These are phyloP conservation scores for Tulasnella sp. DNA, from an alignment of 768 basidiomycete species.

Conservation along the genomic window DNA sequence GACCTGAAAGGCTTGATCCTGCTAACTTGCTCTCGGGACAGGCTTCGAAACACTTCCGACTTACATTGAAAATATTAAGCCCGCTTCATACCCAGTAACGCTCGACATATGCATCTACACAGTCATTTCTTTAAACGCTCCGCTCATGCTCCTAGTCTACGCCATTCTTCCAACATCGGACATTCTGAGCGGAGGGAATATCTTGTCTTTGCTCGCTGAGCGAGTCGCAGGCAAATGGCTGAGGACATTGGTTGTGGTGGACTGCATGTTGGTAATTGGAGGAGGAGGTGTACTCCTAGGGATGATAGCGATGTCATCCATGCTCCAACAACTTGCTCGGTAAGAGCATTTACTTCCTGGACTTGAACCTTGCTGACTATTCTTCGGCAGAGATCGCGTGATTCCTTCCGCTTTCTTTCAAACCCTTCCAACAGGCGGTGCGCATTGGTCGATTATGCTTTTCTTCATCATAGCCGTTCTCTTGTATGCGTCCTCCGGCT, in stretches of 20 bases:
- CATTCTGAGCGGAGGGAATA: constrained; percentile 42
- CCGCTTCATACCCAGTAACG: constrained; percentile 43
- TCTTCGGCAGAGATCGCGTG: constrained; percentile 35
- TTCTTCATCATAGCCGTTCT: constrained; percentile 40
- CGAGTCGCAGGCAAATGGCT: constrained; percentile 50
- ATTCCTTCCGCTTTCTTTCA: constrained; percentile 43
- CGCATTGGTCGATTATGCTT: constrained; percentile 39
- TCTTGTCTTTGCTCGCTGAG: constrained; percentile 53
- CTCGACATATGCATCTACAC: constrained; percentile 55
- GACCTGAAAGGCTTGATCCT: constrained; percentile 34
- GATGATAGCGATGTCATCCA: constrained; percentile 28
- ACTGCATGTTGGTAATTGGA: constrained; percentile 60
- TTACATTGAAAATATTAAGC: constrained; percentile 50
- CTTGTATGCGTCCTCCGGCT: constrained; percentile 49
- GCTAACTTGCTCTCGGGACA: constrained; percentile 19
- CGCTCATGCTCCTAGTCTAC: constrained; percentile 47
- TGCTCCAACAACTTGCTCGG: constrained; percentile 43
- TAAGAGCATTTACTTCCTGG: constrained; percentile 2
- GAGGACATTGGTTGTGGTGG: constrained; percentile 47
- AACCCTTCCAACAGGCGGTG: constrained; percentile 41
- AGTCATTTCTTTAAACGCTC: constrained; percentile 42
- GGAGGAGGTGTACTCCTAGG: constrained; percentile 57
- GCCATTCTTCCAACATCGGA: constrained; percentile 44
- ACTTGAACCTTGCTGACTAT: neutral
- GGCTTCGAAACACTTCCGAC: constrained; percentile 42